Evolutionary conservation across 306 rosid species (phyloP), one percentile per base, ranked within the genome.

Genomic region (Macrotyloma uniflorum): DNA sequence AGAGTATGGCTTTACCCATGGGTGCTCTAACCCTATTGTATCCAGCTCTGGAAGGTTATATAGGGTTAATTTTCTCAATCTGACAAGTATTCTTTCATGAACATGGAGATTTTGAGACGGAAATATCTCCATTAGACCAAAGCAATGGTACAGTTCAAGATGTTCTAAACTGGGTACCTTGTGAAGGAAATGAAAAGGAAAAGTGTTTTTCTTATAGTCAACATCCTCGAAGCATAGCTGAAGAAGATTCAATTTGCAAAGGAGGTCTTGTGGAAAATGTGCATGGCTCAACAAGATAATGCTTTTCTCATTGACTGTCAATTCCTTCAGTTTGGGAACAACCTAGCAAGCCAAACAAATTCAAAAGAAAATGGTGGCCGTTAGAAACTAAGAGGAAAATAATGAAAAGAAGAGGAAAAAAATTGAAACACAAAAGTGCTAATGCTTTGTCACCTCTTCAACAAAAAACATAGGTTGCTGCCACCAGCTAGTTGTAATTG

Each of bases 11-110:
- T 32, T 50, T 18, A 54, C 63, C 65, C 76, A 72, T 5, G 36
- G 19, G 66, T 72, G 35, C 24, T 72, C 66, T 8, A 72, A 72
- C 47, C 77, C 66, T 72, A 72, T 36, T 2, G 19, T 35, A 24
- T 20, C 49, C 3, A 26, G 10, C 3, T 22, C 57, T 51, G 15
- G 6, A 13, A 45, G 51, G 1, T 45, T 45, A 45, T 45, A 1
- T 45, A 45, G 51, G 18, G 14, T 15, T 45, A 45, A 45, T 4
- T 45, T 5, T 15, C 14, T 45, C 51, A 45, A 19, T 51, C 1
- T 4, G 1, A 1, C 12, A 33, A 35, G 22, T 72, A 20, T 46
- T 68, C 11, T 57, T 2, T 46, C 42, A 46, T 51, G 57, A 51
- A 18, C 23, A 5, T 51, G 23, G 13, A 19, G 57, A 8, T 19